Percentiles rank a stretch among this genome's conserved stretches.
phyloP scores from a whole-genome alignment of 2,329 filamentous ascomycete species.

The Aspergillus quadrilineatus region DNA sequence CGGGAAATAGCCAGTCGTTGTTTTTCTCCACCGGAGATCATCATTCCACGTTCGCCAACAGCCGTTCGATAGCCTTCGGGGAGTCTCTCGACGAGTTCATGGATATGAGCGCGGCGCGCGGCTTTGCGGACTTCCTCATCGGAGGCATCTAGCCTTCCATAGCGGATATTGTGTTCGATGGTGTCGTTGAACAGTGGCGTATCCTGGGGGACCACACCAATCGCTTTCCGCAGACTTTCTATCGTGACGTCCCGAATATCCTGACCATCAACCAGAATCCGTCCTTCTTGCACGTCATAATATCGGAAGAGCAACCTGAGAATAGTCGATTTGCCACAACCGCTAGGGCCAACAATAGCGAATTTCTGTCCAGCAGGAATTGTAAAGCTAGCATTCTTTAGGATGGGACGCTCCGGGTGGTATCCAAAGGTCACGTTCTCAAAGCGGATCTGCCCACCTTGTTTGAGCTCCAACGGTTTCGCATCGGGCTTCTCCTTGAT shows the following conservation, averaged over 20 bases:
- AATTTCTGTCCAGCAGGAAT: conserved; percentile 96
- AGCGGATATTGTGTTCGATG: conserved; percentile 92
- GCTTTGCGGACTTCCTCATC: conserved; percentile 72
- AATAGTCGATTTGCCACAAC: conserved; percentile 94
- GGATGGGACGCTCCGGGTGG: conserved; percentile 78
- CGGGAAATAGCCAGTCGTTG: conserved; percentile 83
- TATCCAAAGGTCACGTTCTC: conserved; percentile 96
- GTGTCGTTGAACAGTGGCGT: conserved; percentile 97
- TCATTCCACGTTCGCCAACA: conserved; percentile 91
- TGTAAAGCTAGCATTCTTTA: conserved; percentile 78
- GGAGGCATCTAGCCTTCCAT: conserved; percentile 77
- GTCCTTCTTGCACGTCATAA: conserved; percentile 83
- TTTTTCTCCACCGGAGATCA: conserved; percentile 95
- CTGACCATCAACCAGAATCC: conserved; percentile 88
- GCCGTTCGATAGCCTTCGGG: conserved; percentile 87
- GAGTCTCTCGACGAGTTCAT: conserved; percentile 75
- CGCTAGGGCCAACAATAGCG: conserved; percentile 89
- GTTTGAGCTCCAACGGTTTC: conserved; percentile 67
- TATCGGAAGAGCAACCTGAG: conserved; percentile 88
- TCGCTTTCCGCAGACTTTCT: conserved; percentile 77
- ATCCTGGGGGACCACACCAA: conserved; percentile 95
- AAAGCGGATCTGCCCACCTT: conserved; percentile 86
- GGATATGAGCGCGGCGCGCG: conserved; percentile 77
- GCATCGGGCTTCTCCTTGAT: conserved; percentile 77
- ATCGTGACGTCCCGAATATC: conserved; percentile 81